Percentiles rank a stretch among this genome's conserved stretches.
Evolutionary conservation across 2,329 filamentous ascomycete genomes (phyloP).

Genomic region (Ambrosiella cleistominuta): DNA sequence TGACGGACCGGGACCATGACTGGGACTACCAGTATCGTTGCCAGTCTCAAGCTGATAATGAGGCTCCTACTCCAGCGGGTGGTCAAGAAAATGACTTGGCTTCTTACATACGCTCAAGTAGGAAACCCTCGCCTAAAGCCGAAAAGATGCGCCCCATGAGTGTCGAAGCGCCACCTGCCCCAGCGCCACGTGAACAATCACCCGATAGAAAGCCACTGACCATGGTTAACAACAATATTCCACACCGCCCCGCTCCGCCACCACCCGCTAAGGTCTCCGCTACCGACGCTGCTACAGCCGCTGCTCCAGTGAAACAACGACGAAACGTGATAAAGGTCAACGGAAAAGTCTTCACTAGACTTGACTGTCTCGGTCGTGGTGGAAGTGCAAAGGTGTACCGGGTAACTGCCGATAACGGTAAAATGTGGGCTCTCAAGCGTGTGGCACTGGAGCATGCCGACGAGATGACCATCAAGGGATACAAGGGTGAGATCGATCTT

Average conservation of each 20-base stretch:
- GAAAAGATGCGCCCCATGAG: slow-evolving; percentile 4
- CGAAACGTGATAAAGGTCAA: slow-evolving; percentile 77
- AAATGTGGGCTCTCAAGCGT: slow-evolving; percentile 83
- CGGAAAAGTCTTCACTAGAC: slow-evolving; percentile 72
- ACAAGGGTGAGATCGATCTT: slow-evolving; percentile 89
- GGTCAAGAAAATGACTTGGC: slow-evolving; percentile 78
- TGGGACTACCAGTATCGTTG: neutral
- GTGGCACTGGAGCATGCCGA: slow-evolving; percentile 85
- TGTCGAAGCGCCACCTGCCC: slow-evolving; percentile 1
- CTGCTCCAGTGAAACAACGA: slow-evolving; percentile 40
- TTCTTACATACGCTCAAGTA: slow-evolving; percentile 37
- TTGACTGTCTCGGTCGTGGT: slow-evolving; percentile 80
- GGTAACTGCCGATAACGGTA: slow-evolving; percentile 92
- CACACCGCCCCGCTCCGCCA: slow-evolving; percentile 56
- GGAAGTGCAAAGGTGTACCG: slow-evolving; percentile 90
- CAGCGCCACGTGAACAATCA: slow-evolving; percentile 20
- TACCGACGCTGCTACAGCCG: slow-evolving; percentile 35
- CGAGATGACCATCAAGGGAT: slow-evolving; percentile 64
- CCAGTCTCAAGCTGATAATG: neutral
- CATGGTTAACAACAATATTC: slow-evolving; percentile 46
- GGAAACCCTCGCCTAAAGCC: slow-evolving; percentile 4
- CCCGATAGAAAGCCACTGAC: slow-evolving; percentile 40
- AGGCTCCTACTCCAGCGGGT: slow-evolving; percentile 27
- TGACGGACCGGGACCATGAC: neutral
- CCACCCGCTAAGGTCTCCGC: slow-evolving; percentile 95